Conservation (phyloP, 345 rosid species). For the Syzygium grande region DNA sequence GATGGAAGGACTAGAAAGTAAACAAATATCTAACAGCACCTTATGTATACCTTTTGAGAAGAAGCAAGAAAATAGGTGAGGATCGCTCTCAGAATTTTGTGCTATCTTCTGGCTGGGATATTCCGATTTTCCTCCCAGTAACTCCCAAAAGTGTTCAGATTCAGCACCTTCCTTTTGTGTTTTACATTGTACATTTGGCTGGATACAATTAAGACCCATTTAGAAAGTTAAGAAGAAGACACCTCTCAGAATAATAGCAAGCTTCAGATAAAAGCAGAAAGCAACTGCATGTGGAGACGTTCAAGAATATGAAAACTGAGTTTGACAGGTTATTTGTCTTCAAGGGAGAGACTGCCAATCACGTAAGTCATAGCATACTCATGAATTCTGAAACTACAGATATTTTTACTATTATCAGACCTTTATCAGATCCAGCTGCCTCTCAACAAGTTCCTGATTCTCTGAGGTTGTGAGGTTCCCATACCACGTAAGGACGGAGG, state of each 20-base stretch:
- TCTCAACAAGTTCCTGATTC: conserved; percentile 81
- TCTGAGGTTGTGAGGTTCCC: conserved; percentile 75
- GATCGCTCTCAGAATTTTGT: conserved; percentile 75
- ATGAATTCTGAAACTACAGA: background rate
- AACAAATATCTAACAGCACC: conserved; percentile 5
- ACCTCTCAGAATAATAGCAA: background rate
- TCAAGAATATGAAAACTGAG: background rate
- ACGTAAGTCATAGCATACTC: background rate
- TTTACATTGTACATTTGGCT: conserved; percentile 80
- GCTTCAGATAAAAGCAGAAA: background rate
- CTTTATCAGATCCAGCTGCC: conserved; percentile 96
- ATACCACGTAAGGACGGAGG: conserved; percentile 83
- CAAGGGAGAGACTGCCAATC: background rate
- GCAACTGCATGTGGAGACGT: background rate
- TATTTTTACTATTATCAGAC: conserved; percentile 24
- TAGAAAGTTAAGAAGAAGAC: background rate
- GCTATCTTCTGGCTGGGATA: conserved; percentile 65
- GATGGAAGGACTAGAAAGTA: background rate
- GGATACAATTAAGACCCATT: conserved; percentile 18
- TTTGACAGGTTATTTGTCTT: background rate
- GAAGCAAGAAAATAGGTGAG: conserved; percentile 86
- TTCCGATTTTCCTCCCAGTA: conserved; percentile 83
- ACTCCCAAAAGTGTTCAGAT: conserved; percentile 86
- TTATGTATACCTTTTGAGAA: conserved; percentile 52
- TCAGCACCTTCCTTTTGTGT: conserved; percentile 96